Base-by-base conservation (phyloP, 768 basidiomycete species). In the Cantharellus cinnabarinus region DNA sequence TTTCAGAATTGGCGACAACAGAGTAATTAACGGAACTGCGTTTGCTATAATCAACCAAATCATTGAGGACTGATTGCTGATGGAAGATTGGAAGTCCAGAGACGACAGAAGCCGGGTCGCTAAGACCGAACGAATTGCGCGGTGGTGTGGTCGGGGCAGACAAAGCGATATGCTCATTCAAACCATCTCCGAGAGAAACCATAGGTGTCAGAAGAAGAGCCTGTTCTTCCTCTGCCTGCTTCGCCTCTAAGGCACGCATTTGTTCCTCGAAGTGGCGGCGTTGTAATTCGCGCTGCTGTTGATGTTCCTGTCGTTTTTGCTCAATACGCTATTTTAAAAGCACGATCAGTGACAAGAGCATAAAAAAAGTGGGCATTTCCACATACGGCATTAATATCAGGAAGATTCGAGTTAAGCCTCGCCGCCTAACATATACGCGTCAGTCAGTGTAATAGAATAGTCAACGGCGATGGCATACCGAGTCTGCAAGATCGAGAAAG, bases 221-320 rank as follows among this genome's bases (percentile, higher is more conserved):
- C 55, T 62, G 65, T 59, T 72, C 71, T 64, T 74, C 72, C 63
- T 85, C 83, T 7, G 81, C 82, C 71, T 98, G 93, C 69, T 89
- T 83, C 63, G 85, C 83, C 72, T 97, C 91, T 63, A 98, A 78
- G 58, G 77, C 81, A 59, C 85, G 83, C 93, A 95, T 95, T 72
- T 95, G 90, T 66, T 94, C 89, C 71, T 98, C 93, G 70, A 97
- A 98, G 66, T 88, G 71, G 71, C 82, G 85, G 68, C 90, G 83
- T 69, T 94, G 91, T 50, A 87, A 69, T 42, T 73, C 73, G 62
- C 91, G 88, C 71, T 91, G 88, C 57, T 87, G 82, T 71, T 95
- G 90, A 67, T 97, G 89, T 70, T 91, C 83, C 71, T 69, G 58
- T 64, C 90, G 85, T 69, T 91, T 95, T 67, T 89, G 75, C 68